Conservation (phyloP, 202 grass and related monocot genomes). For the Saccharum hybrid region DNA sequence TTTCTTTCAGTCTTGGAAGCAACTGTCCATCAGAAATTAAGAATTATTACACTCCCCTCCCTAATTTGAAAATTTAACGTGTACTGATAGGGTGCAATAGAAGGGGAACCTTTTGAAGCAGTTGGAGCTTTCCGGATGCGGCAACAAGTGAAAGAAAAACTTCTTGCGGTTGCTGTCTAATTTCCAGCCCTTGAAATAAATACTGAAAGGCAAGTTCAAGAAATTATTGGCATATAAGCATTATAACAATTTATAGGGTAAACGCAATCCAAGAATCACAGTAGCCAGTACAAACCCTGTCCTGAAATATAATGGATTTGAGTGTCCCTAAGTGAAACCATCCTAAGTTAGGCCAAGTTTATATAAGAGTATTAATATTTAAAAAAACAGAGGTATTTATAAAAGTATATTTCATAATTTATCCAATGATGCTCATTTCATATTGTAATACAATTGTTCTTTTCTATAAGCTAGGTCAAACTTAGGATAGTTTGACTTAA, state of each 20-base stretch:
- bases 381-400: too few species aligned
- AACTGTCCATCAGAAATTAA: constrained; percentile 44
- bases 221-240: constrained; percentile 7
- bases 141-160: constrained; percentile 56
- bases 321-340: neutral
- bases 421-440: too few species aligned
- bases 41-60: neutral
- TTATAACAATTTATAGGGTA: neutral
- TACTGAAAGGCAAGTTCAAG: constrained; percentile 43
- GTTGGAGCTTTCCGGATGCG: constrained; percentile 66
- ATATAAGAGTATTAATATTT: neutral
- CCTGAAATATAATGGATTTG: neutral
- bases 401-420: too few species aligned
- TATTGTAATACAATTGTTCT: too few species aligned
- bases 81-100: constrained; percentile 4
- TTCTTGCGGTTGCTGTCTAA: constrained; percentile 44
- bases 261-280: neutral
- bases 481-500: too few species aligned
- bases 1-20: constrained; percentile 72
- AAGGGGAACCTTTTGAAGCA: constrained; percentile 57
- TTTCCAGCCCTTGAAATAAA: constrained; percentile 58
- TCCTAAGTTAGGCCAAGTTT: neutral
- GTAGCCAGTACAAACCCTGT: too few species aligned
- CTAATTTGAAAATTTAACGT: neutral
- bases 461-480: too few species aligned